Conservation (phyloP, 2,329 filamentous ascomycete genomes). For the Xylaria sp. region DNA sequence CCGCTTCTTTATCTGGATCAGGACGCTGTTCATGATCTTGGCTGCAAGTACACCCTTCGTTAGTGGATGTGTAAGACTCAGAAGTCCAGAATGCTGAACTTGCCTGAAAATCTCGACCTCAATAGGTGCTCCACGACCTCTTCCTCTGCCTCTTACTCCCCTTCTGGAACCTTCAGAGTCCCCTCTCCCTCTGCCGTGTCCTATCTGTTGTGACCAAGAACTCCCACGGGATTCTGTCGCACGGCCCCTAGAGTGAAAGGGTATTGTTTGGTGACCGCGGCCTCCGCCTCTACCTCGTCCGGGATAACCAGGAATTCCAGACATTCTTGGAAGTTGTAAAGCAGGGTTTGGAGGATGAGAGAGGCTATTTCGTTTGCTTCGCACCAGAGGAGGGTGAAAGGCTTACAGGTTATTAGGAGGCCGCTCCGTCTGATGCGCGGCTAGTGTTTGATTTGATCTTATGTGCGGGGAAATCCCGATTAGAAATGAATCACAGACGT, state of each 20-base stretch:
- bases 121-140: slow-evolving; percentile 2
- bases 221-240: slow-evolving; percentile 1
- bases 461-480: background rate
- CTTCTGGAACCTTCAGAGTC: background rate
- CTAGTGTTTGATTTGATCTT: background rate
- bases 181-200: background rate
- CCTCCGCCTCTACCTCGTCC: slow-evolving; percentile 16
- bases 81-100: background rate
- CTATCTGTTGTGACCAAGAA: background rate
- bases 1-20: background rate
- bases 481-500: no score
- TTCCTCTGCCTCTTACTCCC: background rate
- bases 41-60: background rate
- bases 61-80: slow-evolving; percentile 8
- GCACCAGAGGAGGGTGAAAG: background rate
- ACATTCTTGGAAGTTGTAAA: slow-evolving; percentile 4
- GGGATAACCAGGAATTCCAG: background rate
- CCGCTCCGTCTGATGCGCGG: background rate
- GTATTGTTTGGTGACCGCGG: slow-evolving; percentile 10
- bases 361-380: background rate
- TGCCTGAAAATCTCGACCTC: slow-evolving; percentile 16
- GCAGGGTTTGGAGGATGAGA: background rate
- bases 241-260: background rate
- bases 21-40: background rate
- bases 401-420: background rate